Percentiles rank a stretch among this genome's conserved stretches.
phyloP scores from a whole-genome alignment of 2,329 filamentous ascomycete species.

The Waltergamsia citrina region DNA sequence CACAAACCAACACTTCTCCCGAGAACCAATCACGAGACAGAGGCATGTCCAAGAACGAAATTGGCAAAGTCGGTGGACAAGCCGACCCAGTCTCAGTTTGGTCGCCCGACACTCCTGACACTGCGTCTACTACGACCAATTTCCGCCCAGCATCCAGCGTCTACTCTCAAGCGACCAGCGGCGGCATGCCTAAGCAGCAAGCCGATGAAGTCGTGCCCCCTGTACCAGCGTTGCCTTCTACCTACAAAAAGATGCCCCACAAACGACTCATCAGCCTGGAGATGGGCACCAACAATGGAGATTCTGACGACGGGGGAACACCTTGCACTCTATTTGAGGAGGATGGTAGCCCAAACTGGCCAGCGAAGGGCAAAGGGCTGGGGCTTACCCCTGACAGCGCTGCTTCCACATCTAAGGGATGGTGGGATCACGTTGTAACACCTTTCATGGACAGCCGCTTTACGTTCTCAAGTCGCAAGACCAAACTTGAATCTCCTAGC shows the following conservation, averaged over 20 bases:
- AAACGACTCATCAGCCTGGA: constrained; percentile 27
- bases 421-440: constrained; percentile 71
- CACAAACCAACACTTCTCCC: too few species aligned
- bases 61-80: too few species aligned
- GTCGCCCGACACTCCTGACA: constrained; percentile 53
- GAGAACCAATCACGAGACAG: too few species aligned
- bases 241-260: constrained; percentile 22
- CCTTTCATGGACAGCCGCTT: constrained; percentile 47
- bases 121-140: constrained; percentile 37
- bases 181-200: constrained; percentile 3
- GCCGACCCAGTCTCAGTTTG: constrained; percentile 46
- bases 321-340: constrained; percentile 64
- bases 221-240: constrained; percentile 46
- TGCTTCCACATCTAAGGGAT: constrained; percentile 53
- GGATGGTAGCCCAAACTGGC: constrained; percentile 39
- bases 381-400: constrained; percentile 36
- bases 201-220: constrained; percentile 39
- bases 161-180: constrained; percentile 44
- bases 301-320: constrained; percentile 38
- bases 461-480: constrained; percentile 30
- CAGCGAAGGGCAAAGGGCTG: constrained; percentile 24
- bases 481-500: constrained; percentile 19
- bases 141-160: constrained; percentile 45
- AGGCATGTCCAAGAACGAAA: too few species aligned
- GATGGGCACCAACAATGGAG: constrained; percentile 17